These are phyloP conservation scores for Podaxis sp. DNA, from an alignment of 768 basidiomycete genomes.

Conservation along the genomic window DNA sequence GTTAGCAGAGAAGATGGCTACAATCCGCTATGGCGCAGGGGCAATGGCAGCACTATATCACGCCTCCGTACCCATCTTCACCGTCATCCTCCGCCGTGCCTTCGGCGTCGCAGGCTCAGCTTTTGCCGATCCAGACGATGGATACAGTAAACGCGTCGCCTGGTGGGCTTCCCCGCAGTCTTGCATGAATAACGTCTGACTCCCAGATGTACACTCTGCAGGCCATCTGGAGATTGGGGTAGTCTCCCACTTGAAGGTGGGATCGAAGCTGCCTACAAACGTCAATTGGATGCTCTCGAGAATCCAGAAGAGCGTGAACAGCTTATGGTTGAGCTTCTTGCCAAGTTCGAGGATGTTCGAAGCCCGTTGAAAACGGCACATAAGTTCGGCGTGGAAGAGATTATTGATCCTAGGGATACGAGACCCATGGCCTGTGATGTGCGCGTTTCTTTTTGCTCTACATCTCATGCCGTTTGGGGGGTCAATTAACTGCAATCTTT, in stretches of 20 bases:
- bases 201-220: conserved; percentile 11
- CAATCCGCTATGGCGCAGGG: conserved; percentile 38
- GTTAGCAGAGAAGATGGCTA: conserved; percentile 36
- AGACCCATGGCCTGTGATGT: conserved; percentile 37
- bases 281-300: conserved; percentile 31
- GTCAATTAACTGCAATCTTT: background rate
- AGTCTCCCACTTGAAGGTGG: conserved; percentile 42
- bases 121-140: conserved; percentile 38
- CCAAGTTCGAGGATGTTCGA: conserved; percentile 36
- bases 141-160: conserved; percentile 32
- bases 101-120: conserved; percentile 42
- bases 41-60: conserved; percentile 37
- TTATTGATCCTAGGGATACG: conserved; percentile 41
- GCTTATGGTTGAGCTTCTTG: conserved; percentile 33
- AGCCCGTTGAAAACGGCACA: conserved; percentile 39
- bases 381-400: conserved; percentile 40
- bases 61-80: conserved; percentile 37
- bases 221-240: conserved; percentile 45
- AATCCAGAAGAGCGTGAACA: conserved; percentile 33
- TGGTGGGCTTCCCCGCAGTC: conserved; percentile 27
- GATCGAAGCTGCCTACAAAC: conserved; percentile 42
- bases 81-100: conserved; percentile 36
- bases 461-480: background rate
- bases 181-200: background rate
- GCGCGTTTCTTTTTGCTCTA: conserved; percentile 11